These are phyloP conservation scores for Ganoderma meredithae DNA, from an alignment of 1,284 basidiomycete species.

Conservation along the genomic window DNA sequence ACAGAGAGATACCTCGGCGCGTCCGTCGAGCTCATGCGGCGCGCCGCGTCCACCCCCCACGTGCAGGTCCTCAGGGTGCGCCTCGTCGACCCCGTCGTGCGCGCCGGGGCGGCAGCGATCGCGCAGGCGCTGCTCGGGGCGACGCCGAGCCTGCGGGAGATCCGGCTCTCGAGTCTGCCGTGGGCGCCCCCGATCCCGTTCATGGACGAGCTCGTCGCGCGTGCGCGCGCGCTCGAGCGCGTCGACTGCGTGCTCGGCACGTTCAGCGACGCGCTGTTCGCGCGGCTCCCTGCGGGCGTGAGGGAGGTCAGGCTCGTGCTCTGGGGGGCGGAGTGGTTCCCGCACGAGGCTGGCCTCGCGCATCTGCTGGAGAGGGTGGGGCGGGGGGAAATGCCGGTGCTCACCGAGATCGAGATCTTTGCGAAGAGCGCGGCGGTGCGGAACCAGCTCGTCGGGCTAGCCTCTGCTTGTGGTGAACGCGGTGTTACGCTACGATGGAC, in stretches of 20 bases:
- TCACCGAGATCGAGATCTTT: not conserved
- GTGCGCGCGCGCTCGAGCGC: not conserved
- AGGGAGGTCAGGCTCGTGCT: not conserved
- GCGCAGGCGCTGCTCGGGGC: not conserved
- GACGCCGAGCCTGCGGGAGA: not conserved
- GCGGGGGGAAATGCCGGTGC: not conserved
- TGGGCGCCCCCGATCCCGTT: not conserved
- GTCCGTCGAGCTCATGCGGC: not conserved
- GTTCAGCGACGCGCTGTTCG: not conserved
- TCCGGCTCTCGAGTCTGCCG: not conserved
- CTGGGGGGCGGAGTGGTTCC: not conserved
- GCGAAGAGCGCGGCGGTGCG: not conserved
- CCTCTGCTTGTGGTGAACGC: not conserved
- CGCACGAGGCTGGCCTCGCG: not conserved
- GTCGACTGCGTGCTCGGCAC: not conserved
- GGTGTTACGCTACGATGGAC: not conserved
- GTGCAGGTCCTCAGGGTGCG: not conserved
- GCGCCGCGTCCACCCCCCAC: not conserved
- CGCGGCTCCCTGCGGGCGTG: not conserved
- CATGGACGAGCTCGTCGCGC: conserved; percentile 3
- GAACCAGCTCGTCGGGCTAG: not conserved
- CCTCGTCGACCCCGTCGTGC: not conserved
- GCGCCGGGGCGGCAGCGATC: not conserved
- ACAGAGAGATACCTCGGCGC: not conserved
- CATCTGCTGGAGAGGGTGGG: not conserved